A percentile compares a stretch with the other conserved stretches of the same genome.
Conservation (phyloP, 164 flowering plant genomes). For the Piper longum region DNA sequence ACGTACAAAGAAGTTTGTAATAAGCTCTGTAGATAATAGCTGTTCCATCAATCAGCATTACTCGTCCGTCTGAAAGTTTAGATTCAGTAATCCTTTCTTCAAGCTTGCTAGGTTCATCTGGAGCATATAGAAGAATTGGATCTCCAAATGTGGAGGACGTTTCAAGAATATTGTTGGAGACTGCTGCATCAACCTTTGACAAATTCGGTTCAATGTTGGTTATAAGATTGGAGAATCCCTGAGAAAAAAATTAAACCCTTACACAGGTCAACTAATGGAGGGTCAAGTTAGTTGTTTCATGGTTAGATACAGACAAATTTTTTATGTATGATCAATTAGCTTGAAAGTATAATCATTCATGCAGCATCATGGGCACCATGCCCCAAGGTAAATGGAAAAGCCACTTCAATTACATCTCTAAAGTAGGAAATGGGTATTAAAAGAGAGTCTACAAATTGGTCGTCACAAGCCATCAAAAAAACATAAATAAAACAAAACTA, state of each 20-base stretch:
- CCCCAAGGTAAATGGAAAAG: no score
- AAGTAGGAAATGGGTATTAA: no score
- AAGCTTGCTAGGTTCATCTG: conserved; percentile 10
- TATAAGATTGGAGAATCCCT: conserved; percentile 26
- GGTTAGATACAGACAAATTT: not conserved
- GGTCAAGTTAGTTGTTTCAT: not conserved
- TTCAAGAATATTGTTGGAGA: conserved; percentile 10
- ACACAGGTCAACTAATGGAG: not conserved
- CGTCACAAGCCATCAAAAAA: no score
- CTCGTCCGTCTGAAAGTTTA: conserved; percentile 43
- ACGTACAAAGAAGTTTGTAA: conserved; percentile 69
- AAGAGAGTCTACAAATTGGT: no score
- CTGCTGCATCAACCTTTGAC: conserved; percentile 8
- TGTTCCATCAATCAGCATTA: conserved; percentile 94
- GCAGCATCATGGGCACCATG: no score
- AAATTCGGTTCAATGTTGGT: conserved; percentile 8
- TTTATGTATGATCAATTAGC: no score
- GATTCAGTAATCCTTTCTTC: conserved; percentile 11
- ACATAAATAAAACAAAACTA: no score
- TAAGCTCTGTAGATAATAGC: conserved; percentile 77
- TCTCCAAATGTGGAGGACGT: conserved; percentile 16
- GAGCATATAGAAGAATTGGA: conserved; percentile 6
- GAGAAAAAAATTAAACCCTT: not conserved
- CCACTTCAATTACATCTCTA: no score
- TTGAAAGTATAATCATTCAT: no score